Conservation (phyloP, 805 yeast species). For the Candida krabiensis region DNA sequence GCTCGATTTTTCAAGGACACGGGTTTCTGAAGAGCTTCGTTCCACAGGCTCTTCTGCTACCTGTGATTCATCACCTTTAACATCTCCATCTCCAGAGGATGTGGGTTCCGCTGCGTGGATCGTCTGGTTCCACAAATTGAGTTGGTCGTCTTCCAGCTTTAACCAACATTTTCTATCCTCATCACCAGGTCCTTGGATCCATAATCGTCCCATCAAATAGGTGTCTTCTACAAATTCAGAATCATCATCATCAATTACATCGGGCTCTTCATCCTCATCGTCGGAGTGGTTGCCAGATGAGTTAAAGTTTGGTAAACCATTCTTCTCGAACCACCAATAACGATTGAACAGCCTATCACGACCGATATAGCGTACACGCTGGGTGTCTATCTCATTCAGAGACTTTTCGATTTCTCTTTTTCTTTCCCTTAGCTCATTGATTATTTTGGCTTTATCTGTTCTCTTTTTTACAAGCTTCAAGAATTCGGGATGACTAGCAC, state of each 20-base stretch:
- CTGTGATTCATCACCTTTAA: constrained; percentile 1
- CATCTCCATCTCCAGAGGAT: constrained; percentile 3
- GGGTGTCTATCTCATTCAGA: constrained; percentile 71
- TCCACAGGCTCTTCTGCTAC: too few relatives aligned
- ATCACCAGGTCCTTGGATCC: constrained; percentile 82
- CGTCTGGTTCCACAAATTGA: constrained; percentile 28
- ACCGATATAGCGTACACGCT: constrained; percentile 75
- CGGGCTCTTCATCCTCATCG: constrained; percentile 33
- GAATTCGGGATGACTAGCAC: constrained; percentile 43
- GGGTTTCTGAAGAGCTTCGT: not conserved
- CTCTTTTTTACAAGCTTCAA: constrained; percentile 45
- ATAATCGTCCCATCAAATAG: constrained; percentile 38
- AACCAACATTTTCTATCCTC: constrained; percentile 37
- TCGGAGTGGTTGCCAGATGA: constrained; percentile 21
- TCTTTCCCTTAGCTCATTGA: constrained; percentile 47
- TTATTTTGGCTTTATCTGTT: constrained; percentile 37
- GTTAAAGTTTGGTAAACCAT: constrained; percentile 64
- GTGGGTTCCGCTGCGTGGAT: constrained; percentile 5
- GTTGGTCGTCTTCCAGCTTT: constrained; percentile 39
- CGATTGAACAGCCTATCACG: constrained; percentile 80
- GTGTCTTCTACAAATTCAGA: constrained; percentile 53
- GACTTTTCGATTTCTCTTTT: constrained; percentile 58
- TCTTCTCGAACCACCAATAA: constrained; percentile 94
- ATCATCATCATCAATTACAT: constrained; percentile 39
- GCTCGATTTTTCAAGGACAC: not conserved